Conservation (phyloP, 2,329 filamentous ascomycete genomes). For the Conoideocrella luteorostrata region DNA sequence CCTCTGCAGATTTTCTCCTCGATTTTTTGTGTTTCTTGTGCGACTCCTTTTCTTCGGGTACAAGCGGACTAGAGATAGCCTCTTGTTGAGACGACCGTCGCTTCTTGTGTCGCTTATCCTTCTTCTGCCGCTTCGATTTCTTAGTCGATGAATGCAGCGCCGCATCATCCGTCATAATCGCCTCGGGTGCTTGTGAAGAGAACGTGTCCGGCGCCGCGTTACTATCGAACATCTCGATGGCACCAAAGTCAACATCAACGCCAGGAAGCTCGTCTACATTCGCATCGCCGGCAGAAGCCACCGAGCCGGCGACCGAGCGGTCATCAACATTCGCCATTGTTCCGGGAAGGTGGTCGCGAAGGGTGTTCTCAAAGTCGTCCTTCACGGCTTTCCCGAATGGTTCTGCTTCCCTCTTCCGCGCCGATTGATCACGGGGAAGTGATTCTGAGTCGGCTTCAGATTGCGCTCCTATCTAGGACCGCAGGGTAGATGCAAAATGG, state of each 20-base stretch:
- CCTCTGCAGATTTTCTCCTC: conserved; percentile 16
- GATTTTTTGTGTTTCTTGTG: conserved; percentile 19
- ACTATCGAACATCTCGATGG: conserved; percentile 33
- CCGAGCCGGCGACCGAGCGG: conserved; percentile 17
- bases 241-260: conserved; percentile 26
- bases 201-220: conserved; percentile 25
- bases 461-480: conserved; percentile 22
- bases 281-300: conserved; percentile 17
- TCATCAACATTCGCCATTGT: conserved; percentile 18
- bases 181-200: conserved; percentile 25
- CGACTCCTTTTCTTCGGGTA: conserved; percentile 9
- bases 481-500: conserved; percentile 24
- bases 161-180: conserved; percentile 22
- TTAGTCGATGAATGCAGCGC: conserved; percentile 13
- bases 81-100: conserved; percentile 9
- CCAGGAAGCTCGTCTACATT: conserved; percentile 15
- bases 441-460: conserved; percentile 16
- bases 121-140: conserved; percentile 27
- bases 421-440: too few relatives aligned
- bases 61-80: conserved; percentile 8
- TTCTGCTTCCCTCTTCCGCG: too few relatives aligned
- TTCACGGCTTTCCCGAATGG: too few relatives aligned
- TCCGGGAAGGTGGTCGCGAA: conserved; percentile 9
- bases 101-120: conserved; percentile 22
- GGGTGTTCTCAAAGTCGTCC: too few relatives aligned